Percentiles rank a stretch among this genome's conserved stretches.
Evolutionary conservation across 148 eudicot genomes (phyloP).

Genomic region (Bassia scoparia): DNA sequence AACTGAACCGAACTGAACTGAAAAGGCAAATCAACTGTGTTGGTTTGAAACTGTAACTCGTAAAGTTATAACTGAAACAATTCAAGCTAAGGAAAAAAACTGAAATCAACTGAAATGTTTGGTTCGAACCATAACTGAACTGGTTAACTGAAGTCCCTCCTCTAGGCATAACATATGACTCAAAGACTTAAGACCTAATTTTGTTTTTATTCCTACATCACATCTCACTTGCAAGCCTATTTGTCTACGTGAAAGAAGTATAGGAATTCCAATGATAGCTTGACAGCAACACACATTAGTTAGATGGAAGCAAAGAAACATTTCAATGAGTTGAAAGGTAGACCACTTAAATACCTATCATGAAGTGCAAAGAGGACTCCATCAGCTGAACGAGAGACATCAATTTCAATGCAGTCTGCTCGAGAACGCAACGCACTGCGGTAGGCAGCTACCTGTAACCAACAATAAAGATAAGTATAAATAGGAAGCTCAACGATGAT

Average conservation of each 20-base stretch:
- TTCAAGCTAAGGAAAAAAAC: too few species aligned
- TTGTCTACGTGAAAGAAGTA: background rate
- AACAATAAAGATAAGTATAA: constrained; percentile 23
- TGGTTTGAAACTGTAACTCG: too few species aligned
- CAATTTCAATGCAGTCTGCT: constrained; percentile 92
- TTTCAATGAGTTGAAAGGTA: background rate
- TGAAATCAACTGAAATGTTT: too few species aligned
- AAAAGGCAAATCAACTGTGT: too few species aligned
- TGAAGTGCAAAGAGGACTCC: constrained; percentile 89
- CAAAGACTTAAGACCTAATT: background rate
- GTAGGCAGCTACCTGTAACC: constrained; percentile 72
- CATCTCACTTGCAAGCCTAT: background rate
- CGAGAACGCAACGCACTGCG: constrained; percentile 56
- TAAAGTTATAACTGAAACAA: too few species aligned
- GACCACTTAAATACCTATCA: constrained; percentile 57
- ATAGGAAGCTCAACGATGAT: constrained; percentile 2
- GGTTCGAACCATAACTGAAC: too few species aligned
- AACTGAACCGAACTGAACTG: too few species aligned
- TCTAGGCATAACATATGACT: too few species aligned
- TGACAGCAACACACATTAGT: background rate
- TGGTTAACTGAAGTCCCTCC: too few species aligned
- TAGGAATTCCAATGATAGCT: background rate
- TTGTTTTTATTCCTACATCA: background rate
- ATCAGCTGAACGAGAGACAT: constrained; percentile 92
- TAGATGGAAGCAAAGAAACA: constrained; percentile 3